Conservation (phyloP, 352 stramenopile species). For the Halophytophthora polymorphica region DNA sequence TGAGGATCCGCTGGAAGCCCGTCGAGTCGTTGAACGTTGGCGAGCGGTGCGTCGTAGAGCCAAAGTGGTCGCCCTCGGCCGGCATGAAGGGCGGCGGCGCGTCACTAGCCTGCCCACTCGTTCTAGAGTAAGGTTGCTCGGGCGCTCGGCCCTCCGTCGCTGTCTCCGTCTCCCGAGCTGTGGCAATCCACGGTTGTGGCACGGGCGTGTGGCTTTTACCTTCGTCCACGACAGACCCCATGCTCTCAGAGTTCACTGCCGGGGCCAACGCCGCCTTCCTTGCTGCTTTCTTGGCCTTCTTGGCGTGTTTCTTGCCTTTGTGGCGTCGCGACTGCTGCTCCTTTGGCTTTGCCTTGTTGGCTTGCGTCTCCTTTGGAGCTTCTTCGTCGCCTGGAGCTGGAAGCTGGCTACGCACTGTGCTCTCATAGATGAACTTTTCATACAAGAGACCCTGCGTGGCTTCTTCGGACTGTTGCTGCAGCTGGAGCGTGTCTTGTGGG, state of each 20-base stretch:
- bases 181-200: neutral
- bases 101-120: slow-evolving; percentile 2
- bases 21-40: slow-evolving; percentile 29
- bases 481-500: slow-evolving; percentile 50
- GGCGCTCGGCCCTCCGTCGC: neutral
- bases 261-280: slow-evolving; percentile 3
- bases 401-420: slow-evolving; percentile 39
- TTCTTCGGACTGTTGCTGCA: slow-evolving; percentile 47
- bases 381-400: slow-evolving; percentile 15
- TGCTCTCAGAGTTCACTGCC: neutral
- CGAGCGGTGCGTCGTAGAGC: slow-evolving; percentile 21
- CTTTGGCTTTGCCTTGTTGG: slow-evolving; percentile 1
- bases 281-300: slow-evolving; percentile 28
- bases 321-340: slow-evolving; percentile 3
- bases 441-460: slow-evolving; percentile 57
- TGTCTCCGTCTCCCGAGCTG: neutral
- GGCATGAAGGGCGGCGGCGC: slow-evolving; percentile 7
- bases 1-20: slow-evolving; percentile 73
- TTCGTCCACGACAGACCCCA: neutral
- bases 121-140: neutral
- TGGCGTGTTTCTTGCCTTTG: slow-evolving; percentile 32
- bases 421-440: slow-evolving; percentile 88
- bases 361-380: neutral
- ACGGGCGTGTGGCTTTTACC: neutral
- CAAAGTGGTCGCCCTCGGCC: slow-evolving; percentile 22